Evolutionary conservation across 768 basidiomycete species (phyloP).

Genomic region (Auricularia sp.): DNA sequence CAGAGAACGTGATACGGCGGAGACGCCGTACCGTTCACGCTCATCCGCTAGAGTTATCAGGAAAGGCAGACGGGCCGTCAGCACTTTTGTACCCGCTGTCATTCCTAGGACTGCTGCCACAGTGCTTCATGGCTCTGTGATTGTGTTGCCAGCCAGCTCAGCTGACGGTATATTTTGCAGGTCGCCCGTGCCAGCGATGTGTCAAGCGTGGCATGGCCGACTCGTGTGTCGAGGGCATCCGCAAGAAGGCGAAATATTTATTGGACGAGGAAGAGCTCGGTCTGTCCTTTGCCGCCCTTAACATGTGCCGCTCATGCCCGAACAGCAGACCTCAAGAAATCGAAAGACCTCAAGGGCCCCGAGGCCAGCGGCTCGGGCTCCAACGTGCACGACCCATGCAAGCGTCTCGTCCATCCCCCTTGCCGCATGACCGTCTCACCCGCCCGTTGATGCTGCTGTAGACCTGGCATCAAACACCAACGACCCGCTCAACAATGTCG

Average conservation of each 20-base stretch:
- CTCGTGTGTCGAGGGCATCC: constrained; percentile 85
- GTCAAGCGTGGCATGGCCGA: constrained; percentile 85
- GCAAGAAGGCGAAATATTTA: constrained; percentile 98
- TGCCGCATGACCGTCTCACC: neutral
- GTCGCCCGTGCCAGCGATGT: constrained; percentile 92
- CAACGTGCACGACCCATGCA: too few species aligned
- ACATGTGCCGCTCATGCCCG: neutral
- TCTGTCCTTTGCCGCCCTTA: constrained; percentile 21
- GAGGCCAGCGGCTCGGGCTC: neutral
- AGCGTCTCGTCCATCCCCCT: neutral
- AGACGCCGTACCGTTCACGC: constrained; percentile 1
- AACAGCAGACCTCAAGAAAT: neutral
- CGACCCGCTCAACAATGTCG: constrained; percentile 50
- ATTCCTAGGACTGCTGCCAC: too few species aligned
- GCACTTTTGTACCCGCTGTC: too few species aligned
- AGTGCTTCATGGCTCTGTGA: neutral
- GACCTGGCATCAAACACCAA: constrained; percentile 35
- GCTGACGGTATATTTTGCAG: constrained; percentile 32
- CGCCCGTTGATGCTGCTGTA: neutral
- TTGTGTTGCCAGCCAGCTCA: constrained; percentile 5
- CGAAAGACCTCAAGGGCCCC: neutral
- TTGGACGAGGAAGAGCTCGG: constrained; percentile 89
- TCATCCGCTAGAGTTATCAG: constrained; percentile 1
- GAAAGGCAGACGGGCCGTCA: too few species aligned
- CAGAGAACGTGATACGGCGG: neutral